phyloP scores from a whole-genome alignment of 164 flowering plant genomes.

The Tinospora cordifolia region DNA sequence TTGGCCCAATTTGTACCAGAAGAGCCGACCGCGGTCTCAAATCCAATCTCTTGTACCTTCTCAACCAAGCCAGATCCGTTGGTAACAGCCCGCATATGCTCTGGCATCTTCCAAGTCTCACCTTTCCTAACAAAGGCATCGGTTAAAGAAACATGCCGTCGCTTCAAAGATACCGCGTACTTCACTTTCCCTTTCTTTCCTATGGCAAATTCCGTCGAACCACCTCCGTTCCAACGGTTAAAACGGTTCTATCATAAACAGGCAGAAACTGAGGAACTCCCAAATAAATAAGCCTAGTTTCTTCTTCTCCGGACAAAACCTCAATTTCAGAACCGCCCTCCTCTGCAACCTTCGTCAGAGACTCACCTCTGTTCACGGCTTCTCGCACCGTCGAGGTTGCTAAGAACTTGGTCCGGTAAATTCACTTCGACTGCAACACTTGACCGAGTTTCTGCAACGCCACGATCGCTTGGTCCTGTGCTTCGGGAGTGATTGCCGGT shows the following conservation, averaged over 20 bases:
- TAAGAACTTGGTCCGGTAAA: slow-evolving; percentile 29
- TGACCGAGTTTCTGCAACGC: slow-evolving; percentile 36
- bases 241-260: slow-evolving; percentile 25
- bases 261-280: slow-evolving; percentile 57
- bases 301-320: slow-evolving; percentile 54
- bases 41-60: slow-evolving; percentile 33
- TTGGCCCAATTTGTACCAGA: slow-evolving; percentile 29
- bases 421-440: slow-evolving; percentile 19
- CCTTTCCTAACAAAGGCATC: slow-evolving; percentile 32
- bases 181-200: slow-evolving; percentile 40
- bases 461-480: slow-evolving; percentile 34
- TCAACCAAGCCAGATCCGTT: slow-evolving; percentile 36
- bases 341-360: slow-evolving; percentile 23
- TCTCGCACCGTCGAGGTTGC: slow-evolving; percentile 65
- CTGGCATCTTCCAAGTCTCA: slow-evolving; percentile 30
- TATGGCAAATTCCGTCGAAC: slow-evolving; percentile 60
- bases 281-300: slow-evolving; percentile 45
- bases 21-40: slow-evolving; percentile 47
- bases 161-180: slow-evolving; percentile 38
- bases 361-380: slow-evolving; percentile 33
- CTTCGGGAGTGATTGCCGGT: slow-evolving; percentile 22
- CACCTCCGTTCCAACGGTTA: slow-evolving; percentile 61
- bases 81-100: slow-evolving; percentile 30
- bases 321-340: slow-evolving; percentile 29
- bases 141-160: slow-evolving; percentile 61